Evolutionary conservation across 1,284 basidiomycete genomes (phyloP), one percentile per base, ranked within the genome.

Genomic region (Irpex sp.): DNA sequence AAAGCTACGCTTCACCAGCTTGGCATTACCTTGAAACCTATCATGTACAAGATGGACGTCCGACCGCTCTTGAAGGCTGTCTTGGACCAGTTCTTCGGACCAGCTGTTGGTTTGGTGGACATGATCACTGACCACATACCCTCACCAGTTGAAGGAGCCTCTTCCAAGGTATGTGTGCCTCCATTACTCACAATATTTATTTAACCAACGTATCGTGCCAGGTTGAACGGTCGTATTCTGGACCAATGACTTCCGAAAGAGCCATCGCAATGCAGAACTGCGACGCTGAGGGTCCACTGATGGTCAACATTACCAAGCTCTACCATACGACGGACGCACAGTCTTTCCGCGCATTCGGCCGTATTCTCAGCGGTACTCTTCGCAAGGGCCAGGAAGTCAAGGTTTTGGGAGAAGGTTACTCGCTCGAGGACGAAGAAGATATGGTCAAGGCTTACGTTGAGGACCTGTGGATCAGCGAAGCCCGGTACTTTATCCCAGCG

Each of bases 11-110:
- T 99, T n/a, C 81, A 81, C 5, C 80, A 82, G 13, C 82, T 99
- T 44, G 88, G 89, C 4, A 99, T 99, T 71, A 84, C 86, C 57
- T 81, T 99, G 68, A 97, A 97, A 77, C 92, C 95, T 0, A 83
- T 96, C 48, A 93, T 94, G 83, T 99, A 91, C 83, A 98, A 98
- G 82, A 97, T 98, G 90, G 97, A 99, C 74, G 96, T 97, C 6
- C 83, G 96, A 61, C 97, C 97, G 3, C 78, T 99, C 64, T 81
- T 99, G 66, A 97, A 97, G 79, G 93, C 93, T 54, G 91, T 98
- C 3, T 79, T 98, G 66, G 92, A 93, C 71, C 94, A 98, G 70
- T 99, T 99, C 83, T 98, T 99, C 72, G 97, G 97, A 3, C 86
- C 89, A 11, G 81, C 93, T 1, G 89, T 86, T 0, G 97, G 97